Evolutionary conservation across 805 yeast species (phyloP).

Genomic region (Metschnikowia anglica): DNA sequence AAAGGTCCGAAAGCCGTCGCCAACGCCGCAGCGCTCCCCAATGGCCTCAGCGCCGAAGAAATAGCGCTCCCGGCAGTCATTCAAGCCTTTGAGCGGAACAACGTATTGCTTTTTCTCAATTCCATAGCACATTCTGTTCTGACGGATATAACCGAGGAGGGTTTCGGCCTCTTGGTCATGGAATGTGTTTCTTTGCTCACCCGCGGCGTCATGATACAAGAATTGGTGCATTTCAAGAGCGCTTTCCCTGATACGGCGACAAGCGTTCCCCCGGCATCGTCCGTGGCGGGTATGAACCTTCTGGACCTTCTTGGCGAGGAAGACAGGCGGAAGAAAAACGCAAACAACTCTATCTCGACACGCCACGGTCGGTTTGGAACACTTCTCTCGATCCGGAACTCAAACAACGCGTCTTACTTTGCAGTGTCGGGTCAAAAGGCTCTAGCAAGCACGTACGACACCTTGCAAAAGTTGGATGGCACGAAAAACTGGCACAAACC

Average conservation of each 20-base stretch:
- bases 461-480: slow-evolving; percentile 64
- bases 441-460: slow-evolving; percentile 46
- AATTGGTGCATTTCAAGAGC: slow-evolving; percentile 3
- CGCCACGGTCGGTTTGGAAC: slow-evolving; percentile 94
- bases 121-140: slow-evolving; percentile 68
- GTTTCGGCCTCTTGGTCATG: slow-evolving; percentile 60
- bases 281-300: slow-evolving; percentile 43
- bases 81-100: slow-evolving; percentile 58
- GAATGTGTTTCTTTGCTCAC: slow-evolving; percentile 69
- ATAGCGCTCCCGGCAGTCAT: slow-evolving; percentile 62
- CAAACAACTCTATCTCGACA: slow-evolving; percentile 54
- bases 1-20: slow-evolving; percentile 43
- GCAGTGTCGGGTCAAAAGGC: slow-evolving; percentile 73
- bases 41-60: slow-evolving; percentile 61
- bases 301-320: slow-evolving; percentile 61
- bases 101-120: slow-evolving; percentile 70
- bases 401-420: slow-evolving; percentile 55
- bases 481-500: slow-evolving; percentile 63
- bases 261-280: slow-evolving; percentile 22
- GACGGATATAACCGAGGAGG: slow-evolving; percentile 57
- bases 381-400: slow-evolving; percentile 64
- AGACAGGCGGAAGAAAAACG: slow-evolving; percentile 47
- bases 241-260: slow-evolving; percentile 7
- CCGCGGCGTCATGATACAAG: slow-evolving; percentile 44
- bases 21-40: slow-evolving; percentile 48